Conservation (phyloP, 345 rosid genomes). For the Populus euphratica region DNA sequence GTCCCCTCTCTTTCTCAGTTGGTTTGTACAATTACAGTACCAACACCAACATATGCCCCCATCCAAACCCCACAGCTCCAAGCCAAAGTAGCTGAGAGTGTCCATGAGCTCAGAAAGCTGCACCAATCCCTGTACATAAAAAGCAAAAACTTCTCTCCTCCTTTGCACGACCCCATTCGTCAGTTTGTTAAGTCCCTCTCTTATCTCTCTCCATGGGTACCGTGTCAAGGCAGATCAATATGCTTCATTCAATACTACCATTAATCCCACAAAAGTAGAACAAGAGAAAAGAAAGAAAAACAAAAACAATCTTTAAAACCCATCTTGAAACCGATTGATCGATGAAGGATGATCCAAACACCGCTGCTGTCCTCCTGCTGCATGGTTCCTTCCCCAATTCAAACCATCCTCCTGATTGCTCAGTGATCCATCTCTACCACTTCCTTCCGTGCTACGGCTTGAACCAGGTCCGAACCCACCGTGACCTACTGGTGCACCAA, state of each 20-base stretch:
- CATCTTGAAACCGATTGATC: conserved; percentile 65
- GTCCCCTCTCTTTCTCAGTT: conserved; percentile 10
- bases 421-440: conserved; percentile 44
- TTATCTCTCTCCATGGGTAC: conserved; percentile 25
- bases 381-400: conserved; percentile 41
- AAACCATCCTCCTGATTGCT: conserved; percentile 44
- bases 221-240: conserved; percentile 39
- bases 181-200: conserved; percentile 61
- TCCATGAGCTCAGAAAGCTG: conserved; percentile 70
- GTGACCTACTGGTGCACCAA: conserved; percentile 66
- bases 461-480: conserved; percentile 31
- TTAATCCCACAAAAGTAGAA: conserved; percentile 3
- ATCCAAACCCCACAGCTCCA: conserved; percentile 35
- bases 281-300: conserved; percentile 6
- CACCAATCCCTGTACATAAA: conserved; percentile 55
- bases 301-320: conserved; percentile 32
- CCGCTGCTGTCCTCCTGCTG: conserved; percentile 26
- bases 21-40: conserved; percentile 12
- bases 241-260: conserved; percentile 14
- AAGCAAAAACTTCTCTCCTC: conserved; percentile 39
- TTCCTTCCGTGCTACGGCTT: conserved; percentile 26
- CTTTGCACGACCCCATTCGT: conserved; percentile 44
- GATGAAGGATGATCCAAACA: conserved; percentile 41
- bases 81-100: conserved; percentile 79
- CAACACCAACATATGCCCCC: conserved; percentile 27